Base-by-base conservation (phyloP, 2,329 filamentous ascomycete genomes). In the Venturia pyrina region DNA sequence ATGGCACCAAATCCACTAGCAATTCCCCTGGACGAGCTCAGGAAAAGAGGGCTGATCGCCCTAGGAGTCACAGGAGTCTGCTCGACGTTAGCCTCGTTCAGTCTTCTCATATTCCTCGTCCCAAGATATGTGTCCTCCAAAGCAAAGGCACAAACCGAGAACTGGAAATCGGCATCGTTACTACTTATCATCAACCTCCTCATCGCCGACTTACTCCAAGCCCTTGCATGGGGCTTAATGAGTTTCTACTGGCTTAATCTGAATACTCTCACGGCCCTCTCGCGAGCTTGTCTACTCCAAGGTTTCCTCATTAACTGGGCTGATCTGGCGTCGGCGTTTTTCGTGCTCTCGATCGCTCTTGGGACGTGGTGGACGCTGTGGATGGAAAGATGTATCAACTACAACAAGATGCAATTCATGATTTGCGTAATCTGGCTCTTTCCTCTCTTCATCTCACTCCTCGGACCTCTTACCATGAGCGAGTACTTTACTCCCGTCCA, bases 151-250 rank as follows among this genome's bases (percentile, higher is more conserved):
- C 53, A 59, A 37, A 59, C 28, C 15, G 53, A 59, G 67, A 80
- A 83, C 64, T 80, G 81, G 67, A 80, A 82, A 72, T 83, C 83
- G 68, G 81, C 83, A 72, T 83, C 81, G 65, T 74, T 83, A n/a
- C 72, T 83, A 48, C 76, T 83, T 32, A 82, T 83, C 63, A 83
- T 81, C 72, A 83, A 83, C 66, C 75, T 84, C 17, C 73, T 83
- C 1, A 68, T 84, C 50, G 81, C 81, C 6, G 81, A 83, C 73
- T 75, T 83, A n/a, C 79, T 80, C 68, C 81, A 83, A 71, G 78
- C 81, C 0, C 72, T 82, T 24, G 80, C 79, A 0, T 83, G 83
- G 68, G 70, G 80, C 3, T 75, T 83, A 63, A 46, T 67, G 41
- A 81, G 78, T 43, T 69, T 81, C 50, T 76, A 80, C 68, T 84